phyloP scores from a whole-genome alignment of 2,329 filamentous ascomycete genomes.

The Diaporthe aspalathi region DNA sequence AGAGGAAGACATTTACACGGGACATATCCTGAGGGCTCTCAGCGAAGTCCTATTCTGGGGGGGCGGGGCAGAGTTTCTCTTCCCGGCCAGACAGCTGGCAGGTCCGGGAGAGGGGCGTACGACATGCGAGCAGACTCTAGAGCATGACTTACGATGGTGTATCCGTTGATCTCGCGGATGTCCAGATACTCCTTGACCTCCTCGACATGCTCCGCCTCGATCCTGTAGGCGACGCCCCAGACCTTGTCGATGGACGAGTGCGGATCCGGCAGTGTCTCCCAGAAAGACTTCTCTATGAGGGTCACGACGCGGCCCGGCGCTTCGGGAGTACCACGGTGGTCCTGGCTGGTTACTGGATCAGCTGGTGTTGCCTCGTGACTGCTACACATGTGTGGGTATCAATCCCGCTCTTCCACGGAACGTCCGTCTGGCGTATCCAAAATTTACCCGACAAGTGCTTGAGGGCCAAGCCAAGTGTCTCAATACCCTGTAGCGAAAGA shows the following conservation, averaged over 20 bases:
- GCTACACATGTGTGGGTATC: background rate
- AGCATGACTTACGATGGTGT: constrained; percentile 70
- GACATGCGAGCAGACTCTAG: background rate
- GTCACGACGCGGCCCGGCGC: constrained; percentile 93
- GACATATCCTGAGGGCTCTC: constrained; percentile 30
- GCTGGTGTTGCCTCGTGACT: background rate
- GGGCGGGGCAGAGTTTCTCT: background rate
- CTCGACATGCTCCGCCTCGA: constrained; percentile 75
- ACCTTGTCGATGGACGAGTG: constrained; percentile 74
- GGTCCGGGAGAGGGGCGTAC: too few species aligned
- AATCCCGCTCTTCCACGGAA: background rate
- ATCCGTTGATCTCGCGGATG: constrained; percentile 97
- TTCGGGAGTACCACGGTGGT: constrained; percentile 91
- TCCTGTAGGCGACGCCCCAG: constrained; percentile 95
- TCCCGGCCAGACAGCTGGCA: too few species aligned
- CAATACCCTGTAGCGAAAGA: background rate
- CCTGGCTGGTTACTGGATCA: constrained; percentile 70
- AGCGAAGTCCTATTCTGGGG: background rate
- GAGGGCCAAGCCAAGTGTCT: too few species aligned
- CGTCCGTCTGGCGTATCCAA: background rate
- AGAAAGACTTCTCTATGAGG: constrained; percentile 85
- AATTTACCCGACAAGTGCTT: background rate
- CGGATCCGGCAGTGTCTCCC: constrained; percentile 79
- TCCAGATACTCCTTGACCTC: constrained; percentile 91
- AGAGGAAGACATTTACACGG: constrained; percentile 10